These are phyloP conservation scores for Fraxinus sp. DNA, from an alignment of 305 asterid genomes.

Conservation along the genomic window DNA sequence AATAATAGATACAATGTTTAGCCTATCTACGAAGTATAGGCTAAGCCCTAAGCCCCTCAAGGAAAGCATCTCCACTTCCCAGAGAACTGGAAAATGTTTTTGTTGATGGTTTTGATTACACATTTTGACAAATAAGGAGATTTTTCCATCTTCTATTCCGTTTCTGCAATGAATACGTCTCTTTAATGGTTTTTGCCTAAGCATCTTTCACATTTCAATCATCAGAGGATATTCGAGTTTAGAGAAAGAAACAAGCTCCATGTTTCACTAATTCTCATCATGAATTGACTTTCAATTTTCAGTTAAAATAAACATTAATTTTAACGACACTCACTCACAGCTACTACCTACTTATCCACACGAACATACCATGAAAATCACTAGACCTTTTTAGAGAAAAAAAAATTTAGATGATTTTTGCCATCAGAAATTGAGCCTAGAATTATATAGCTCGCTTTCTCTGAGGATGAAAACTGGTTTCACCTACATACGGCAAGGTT, in stretches of 20 bases:
- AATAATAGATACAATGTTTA: too few species aligned
- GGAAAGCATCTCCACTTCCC: slow-evolving; percentile 30
- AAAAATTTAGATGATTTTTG: too few species aligned
- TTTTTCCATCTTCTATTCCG: neutral
- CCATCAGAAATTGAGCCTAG: too few species aligned
- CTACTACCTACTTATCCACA: too few species aligned
- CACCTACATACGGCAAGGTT: too few species aligned
- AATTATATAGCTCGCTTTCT: too few species aligned
- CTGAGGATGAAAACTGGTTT: too few species aligned
- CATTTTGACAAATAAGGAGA: neutral
- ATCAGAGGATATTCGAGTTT: neutral
- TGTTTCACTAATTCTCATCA: neutral
- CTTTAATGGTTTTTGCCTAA: neutral
- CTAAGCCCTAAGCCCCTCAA: neutral
- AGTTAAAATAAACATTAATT: neutral
- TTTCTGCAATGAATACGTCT: neutral
- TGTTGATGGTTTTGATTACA: neutral
- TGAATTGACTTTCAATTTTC: too few species aligned
- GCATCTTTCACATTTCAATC: neutral
- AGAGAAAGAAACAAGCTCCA: neutral
- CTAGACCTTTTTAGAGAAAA: too few species aligned
- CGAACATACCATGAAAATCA: too few species aligned
- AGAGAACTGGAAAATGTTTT: neutral
- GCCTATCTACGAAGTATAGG: slow-evolving; percentile 14
- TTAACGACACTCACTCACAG: too few species aligned